Evolutionary conservation across 2,329 filamentous ascomycete genomes (phyloP), one percentile per base, ranked within the genome.

Genomic region (Penicillium fuscoglaucum): DNA sequence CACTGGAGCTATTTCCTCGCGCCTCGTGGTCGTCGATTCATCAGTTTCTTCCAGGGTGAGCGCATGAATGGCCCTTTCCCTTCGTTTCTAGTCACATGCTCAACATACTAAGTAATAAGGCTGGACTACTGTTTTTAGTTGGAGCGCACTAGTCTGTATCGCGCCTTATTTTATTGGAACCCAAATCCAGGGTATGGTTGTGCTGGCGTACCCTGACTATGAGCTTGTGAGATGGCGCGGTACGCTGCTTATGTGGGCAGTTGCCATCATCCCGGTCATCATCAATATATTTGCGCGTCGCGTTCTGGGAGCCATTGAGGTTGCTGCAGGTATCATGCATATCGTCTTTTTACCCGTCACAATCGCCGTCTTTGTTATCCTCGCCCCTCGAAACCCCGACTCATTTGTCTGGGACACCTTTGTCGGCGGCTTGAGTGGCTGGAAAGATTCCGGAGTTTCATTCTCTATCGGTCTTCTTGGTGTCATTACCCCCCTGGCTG

Each of bases 251-350:
- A 74, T 80, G 33, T 82, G 79, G 71, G 76, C 74, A 21, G 74
- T 81, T 26, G 72, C 79, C 4, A 53, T 76, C 3, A 73, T 82
- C 29, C 76, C 76, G 4, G 73, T 83, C 13, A 67, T 80, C 15
- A 74, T 84, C 71, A 83, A 84, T 66, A 79, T 79, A 0, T 73
- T 80, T 8, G 70, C 81, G 24, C 79, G 67, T 44, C 68, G 63
- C 8, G 35, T 71, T n/a, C 71, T 84, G 10, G 78, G 82, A 24
- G 76, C 76, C 52, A 75, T 84, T 37, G 82, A 84, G 68, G 76
- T 76, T 6, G 37, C 78, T 12, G 73, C 81, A 37, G 70, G 84
- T 33, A 74, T 80, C 9, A 29, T 29, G 28, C 28, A 29, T 29
- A 9, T 29, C 28, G 28, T 29, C 0, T 29, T 29, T 29, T 29